Conservation (phyloP, 228 moss, liverwort and hornwort species). For the Sphagnum fallax region DNA sequence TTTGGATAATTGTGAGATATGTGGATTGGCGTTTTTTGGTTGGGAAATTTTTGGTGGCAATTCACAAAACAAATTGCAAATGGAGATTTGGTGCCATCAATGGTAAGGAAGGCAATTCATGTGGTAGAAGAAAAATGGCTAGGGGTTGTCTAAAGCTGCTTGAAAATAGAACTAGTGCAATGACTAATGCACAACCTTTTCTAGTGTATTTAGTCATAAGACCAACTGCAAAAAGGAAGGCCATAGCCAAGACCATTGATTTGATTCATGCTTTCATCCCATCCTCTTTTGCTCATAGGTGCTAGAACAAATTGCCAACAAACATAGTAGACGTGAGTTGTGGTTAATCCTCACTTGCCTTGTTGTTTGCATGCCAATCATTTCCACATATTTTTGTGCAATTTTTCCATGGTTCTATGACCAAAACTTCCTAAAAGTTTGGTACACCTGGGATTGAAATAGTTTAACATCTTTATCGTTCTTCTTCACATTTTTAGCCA, state of each 20-base stretch:
- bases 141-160: conserved; percentile 37
- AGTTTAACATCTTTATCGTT: no score
- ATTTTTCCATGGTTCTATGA: no score
- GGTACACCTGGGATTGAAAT: no score
- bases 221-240: conserved; percentile 35
- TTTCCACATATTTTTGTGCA: no score
- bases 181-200: conserved; percentile 23
- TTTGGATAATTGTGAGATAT: no score
- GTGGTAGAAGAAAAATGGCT: conserved; percentile 38
- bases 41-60: conserved; percentile 5
- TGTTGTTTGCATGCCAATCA: no score
- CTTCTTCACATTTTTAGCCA: no score
- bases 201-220: conserved; percentile 37
- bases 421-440: no score
- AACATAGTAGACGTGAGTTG: conserved; percentile 31
- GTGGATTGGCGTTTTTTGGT: no score
- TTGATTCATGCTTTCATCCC: conserved; percentile 35
- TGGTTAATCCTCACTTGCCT: no score
- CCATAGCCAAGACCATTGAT: conserved; percentile 20
- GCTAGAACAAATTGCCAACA: conserved; percentile 42
- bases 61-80: conserved; percentile 46
- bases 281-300: conserved; percentile 36
- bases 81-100: conserved; percentile 38
- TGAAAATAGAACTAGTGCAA: conserved; percentile 38
- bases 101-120: conserved; percentile 40